Conservation (phyloP, 2,329 filamentous ascomycete species). For the Acrodontium crateriforme region DNA sequence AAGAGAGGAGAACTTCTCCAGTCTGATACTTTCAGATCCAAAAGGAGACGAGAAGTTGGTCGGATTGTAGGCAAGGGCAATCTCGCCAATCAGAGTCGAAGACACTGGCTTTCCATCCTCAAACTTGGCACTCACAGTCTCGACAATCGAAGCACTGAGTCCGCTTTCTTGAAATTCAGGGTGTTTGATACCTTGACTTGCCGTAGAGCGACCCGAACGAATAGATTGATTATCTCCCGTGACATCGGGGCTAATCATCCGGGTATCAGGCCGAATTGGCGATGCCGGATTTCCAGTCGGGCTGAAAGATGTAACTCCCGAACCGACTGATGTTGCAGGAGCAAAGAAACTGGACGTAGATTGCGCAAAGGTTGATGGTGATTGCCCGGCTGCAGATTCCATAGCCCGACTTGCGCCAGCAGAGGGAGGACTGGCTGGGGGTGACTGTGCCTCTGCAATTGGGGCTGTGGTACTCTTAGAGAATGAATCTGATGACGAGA, state of each 20-base stretch:
- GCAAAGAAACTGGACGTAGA: constrained; percentile 12
- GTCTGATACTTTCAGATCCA: constrained; percentile 52
- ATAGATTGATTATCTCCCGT: constrained; percentile 75
- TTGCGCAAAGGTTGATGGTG: too few relatives aligned
- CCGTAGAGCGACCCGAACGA: constrained; percentile 57
- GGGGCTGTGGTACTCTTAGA: too few relatives aligned
- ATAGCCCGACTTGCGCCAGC: too few relatives aligned
- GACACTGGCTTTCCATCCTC: constrained; percentile 58
- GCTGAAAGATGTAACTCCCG: constrained; percentile 18
- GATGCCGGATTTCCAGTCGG: constrained; percentile 13
- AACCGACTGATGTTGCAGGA: constrained; percentile 9
- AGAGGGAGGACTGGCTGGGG: too few relatives aligned
- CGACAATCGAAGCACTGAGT: constrained; percentile 77
- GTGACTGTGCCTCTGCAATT: too few relatives aligned
- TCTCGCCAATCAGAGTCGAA: constrained; percentile 69
- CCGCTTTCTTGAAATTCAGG: constrained; percentile 68
- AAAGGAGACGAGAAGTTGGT: constrained; percentile 30
- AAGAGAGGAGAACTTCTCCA: constrained; percentile 77
- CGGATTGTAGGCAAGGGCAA: constrained; percentile 71
- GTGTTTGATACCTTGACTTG: constrained; percentile 53
- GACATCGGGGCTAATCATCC: too few relatives aligned
- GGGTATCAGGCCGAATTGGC: constrained; percentile 17
- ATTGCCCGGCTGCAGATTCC: too few relatives aligned
- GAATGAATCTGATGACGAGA: too few relatives aligned
- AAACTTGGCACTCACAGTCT: constrained; percentile 78